Percentiles rank a stretch among this genome's conserved stretches.
phyloP scores from a whole-genome alignment of 2,329 filamentous ascomycete species.

The Zymoseptoria tritici region DNA sequence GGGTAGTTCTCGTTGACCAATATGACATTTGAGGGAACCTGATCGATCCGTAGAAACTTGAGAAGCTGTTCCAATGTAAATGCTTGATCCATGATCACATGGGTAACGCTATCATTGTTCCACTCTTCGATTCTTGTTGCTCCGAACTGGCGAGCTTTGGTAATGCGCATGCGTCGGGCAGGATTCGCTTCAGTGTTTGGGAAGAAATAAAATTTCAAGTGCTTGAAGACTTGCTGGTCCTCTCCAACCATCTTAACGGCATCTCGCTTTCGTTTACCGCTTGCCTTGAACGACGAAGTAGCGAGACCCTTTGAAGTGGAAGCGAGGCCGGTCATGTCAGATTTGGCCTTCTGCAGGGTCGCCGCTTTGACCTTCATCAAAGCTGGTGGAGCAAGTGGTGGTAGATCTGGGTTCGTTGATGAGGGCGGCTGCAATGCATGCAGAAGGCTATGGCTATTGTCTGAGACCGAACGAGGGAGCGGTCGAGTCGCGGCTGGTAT shows the following conservation, averaged over 20 bases:
- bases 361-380: not conserved
- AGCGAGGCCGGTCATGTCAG: constrained; percentile 11
- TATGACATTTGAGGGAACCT: constrained; percentile 41
- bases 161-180: constrained; percentile 62
- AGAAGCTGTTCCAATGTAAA: constrained; percentile 59
- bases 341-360: constrained; percentile 12
- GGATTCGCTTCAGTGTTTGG: constrained; percentile 69
- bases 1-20: constrained; percentile 45
- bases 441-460: constrained; percentile 5
- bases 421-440: constrained; percentile 1
- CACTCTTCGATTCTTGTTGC: constrained; percentile 61
- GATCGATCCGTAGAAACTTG: constrained; percentile 44
- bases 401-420: constrained; percentile 5
- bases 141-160: constrained; percentile 66
- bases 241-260: constrained; percentile 17
- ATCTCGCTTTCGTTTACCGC: constrained; percentile 26
- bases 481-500: constrained; percentile 1
- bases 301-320: constrained; percentile 8
- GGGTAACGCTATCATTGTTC: constrained; percentile 51
- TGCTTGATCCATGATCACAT: constrained; percentile 69
- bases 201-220: constrained; percentile 53
- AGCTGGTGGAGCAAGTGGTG: not conserved
- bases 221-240: constrained; percentile 24
- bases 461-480: constrained; percentile 21
- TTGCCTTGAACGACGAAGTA: not conserved